phyloP scores from a whole-genome alignment of 2,329 filamentous ascomycete genomes.

The Neonectria magnoliae region DNA sequence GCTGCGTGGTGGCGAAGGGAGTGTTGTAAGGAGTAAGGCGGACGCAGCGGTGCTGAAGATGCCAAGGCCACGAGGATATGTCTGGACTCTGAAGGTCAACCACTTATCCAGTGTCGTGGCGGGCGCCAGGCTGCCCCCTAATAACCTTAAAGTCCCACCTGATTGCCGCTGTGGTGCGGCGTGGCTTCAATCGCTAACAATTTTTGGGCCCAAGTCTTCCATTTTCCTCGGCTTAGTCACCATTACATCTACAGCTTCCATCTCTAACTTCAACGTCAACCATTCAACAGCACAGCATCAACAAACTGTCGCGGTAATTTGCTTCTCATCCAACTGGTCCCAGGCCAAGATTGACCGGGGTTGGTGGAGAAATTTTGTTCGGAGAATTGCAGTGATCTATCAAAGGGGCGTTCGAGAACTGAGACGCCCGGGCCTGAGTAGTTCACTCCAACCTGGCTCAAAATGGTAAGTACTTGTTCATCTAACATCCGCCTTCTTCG shows the following conservation, averaged over 20 bases:
- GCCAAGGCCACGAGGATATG: constrained; percentile 39
- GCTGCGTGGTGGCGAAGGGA: constrained; percentile 25
- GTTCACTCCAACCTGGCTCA: background rate
- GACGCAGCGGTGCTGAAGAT: constrained; percentile 36
- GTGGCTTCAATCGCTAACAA: constrained; percentile 41
- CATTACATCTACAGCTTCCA: background rate
- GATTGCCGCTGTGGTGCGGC: constrained; percentile 37
- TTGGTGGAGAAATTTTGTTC: background rate
- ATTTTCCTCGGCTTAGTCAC: constrained; percentile 37
- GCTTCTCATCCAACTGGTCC: background rate
- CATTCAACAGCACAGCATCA: constrained; percentile 19
- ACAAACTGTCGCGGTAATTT: constrained; percentile 9
- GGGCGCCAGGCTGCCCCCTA: constrained; percentile 17
- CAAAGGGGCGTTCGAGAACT: background rate
- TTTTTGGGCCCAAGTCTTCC: constrained; percentile 26
- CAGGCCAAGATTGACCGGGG: background rate
- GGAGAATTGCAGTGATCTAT: background rate
- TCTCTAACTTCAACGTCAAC: background rate
- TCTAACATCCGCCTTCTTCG: constrained; percentile 1
- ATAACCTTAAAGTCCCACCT: constrained; percentile 38
- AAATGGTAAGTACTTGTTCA: constrained; percentile 31
- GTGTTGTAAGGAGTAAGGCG: constrained; percentile 33
- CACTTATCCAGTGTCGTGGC: constrained; percentile 16
- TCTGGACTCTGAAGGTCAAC: constrained; percentile 10
- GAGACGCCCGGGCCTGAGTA: background rate